Conservation (phyloP, 352 stramenopile species). For the Phytophthora cajani region DNA sequence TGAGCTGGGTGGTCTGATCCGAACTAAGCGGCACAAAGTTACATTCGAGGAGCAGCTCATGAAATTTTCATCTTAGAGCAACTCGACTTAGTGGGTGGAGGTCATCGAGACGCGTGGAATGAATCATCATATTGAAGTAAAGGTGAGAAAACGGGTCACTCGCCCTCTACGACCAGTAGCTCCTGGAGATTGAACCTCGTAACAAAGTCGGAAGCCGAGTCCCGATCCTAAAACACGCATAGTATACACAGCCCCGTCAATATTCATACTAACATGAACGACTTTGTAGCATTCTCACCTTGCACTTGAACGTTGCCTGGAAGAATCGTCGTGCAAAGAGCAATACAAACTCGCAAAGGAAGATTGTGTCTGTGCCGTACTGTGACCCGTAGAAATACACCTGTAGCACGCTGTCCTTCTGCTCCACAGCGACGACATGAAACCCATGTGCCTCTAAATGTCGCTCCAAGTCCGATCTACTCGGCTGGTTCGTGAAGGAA, state of each 20-base stretch:
- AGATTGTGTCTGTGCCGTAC: slow-evolving; percentile 51
- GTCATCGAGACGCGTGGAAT: slow-evolving; percentile 1
- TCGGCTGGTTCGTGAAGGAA: slow-evolving; percentile 63
- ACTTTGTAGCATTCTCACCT: slow-evolving; percentile 36
- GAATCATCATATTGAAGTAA: slow-evolving; percentile 1
- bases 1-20: no score
- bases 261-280: neutral
- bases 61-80: neutral
- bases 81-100: neutral
- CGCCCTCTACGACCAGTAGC: slow-evolving; percentile 49
- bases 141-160: slow-evolving; percentile 10
- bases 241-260: neutral
- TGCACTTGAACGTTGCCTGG: slow-evolving; percentile 85
- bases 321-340: slow-evolving; percentile 79
- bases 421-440: slow-evolving; percentile 60
- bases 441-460: slow-evolving; percentile 61
- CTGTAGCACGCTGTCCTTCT: slow-evolving; percentile 65
- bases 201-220: slow-evolving; percentile 64
- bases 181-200: slow-evolving; percentile 78
- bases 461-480: slow-evolving; percentile 43
- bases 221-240: slow-evolving; percentile 43
- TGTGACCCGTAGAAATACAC: slow-evolving; percentile 75
- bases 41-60: neutral
- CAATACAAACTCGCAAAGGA: slow-evolving; percentile 82
- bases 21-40: no score